Base-by-base conservation (phyloP, 2,329 filamentous ascomycete species). In the Colletotrichum falcatum region DNA sequence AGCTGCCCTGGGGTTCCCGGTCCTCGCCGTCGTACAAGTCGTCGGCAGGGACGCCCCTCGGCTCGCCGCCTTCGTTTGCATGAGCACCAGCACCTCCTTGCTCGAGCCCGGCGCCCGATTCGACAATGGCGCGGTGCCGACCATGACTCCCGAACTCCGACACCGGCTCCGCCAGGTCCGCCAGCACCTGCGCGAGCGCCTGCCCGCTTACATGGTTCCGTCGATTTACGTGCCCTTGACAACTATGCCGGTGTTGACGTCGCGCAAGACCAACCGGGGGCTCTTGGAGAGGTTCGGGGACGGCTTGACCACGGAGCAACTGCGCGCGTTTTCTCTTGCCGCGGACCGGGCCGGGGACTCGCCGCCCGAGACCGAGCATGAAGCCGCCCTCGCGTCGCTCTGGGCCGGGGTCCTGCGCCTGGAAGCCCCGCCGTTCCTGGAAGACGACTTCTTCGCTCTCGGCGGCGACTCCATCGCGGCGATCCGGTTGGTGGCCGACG, bases 391-490 rank as follows among this genome's bases (percentile, higher is more conserved):
- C 23, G 26, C 26, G 16, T 8, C 26, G 49, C 49, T 54, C 5
- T 54, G 49, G 49, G 49, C 16, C 30, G 5, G n/a, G 4, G 44
- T 46, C 12, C 44, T 46, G 1, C 20, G 44, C 44, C 7, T 11
- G 20, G 7, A 46, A 20, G 20, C 44, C 9, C 20, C 44, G 2
- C 44, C 18, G 1, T 23, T n/a, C 12, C 18, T 23, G 44, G 49
- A 54, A 20, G 49, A 54, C 46, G 74, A 70, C 66, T 80, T 80
- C 66, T 75, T 80, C 61, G 61, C 65, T 2, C 58, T 79, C 2
- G 78, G 78, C 0, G 78, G 78, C 2, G 75, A 79, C 61, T 80
- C 78, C 0, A 72, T 79, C 18, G 6, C 30, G 9, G 49, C 49
- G 6, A 54, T 54, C 2, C 16, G 30, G 12, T 28, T 54, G 26